These are phyloP conservation scores for Saccharomycopsis malanga DNA, from an alignment of 805 yeast genomes.

Conservation along the genomic window DNA sequence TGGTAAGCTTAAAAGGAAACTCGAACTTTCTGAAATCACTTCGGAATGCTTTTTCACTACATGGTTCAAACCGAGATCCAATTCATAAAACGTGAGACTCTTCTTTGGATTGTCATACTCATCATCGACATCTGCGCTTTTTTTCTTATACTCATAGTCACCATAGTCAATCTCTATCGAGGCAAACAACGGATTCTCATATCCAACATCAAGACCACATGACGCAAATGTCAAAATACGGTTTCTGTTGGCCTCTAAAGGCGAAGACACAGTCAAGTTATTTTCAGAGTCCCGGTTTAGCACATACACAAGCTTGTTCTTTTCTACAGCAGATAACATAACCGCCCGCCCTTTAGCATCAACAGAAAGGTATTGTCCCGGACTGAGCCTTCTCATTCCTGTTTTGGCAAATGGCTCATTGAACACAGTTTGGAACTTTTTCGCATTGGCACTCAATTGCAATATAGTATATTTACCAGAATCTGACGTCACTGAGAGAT, in stretches of 20 bases:
- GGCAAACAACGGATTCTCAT: constrained; percentile 80
- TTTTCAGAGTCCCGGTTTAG: constrained; percentile 42
- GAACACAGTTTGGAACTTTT: constrained; percentile 35
- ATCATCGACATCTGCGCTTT: constrained; percentile 32
- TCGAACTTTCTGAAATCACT: constrained; percentile 36
- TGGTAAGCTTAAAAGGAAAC: constrained; percentile 59
- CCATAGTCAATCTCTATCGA: constrained; percentile 60
- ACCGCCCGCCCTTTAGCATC: constrained; percentile 71
- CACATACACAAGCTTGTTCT: constrained; percentile 63
- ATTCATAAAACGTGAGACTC: constrained; percentile 60
- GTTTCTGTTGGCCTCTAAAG: constrained; percentile 58
- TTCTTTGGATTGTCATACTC: constrained; percentile 30
- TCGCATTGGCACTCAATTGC: constrained; percentile 35
- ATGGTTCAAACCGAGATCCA: constrained; percentile 82
- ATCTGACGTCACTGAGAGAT: constrained; percentile 66
- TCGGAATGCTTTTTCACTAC: constrained; percentile 48
- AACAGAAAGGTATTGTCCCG: constrained; percentile 63
- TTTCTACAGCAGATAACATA: constrained; percentile 66
- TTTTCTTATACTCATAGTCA: constrained; percentile 25
- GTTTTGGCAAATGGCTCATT: constrained; percentile 68
- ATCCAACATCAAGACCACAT: constrained; percentile 64
- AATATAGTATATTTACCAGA: constrained; percentile 63
- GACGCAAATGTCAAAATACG: constrained; percentile 44
- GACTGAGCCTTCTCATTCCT: constrained; percentile 67
- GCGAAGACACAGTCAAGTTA: constrained; percentile 55